Conservation (phyloP, 257 asterid genomes). For the Cinchona pubescens region DNA sequence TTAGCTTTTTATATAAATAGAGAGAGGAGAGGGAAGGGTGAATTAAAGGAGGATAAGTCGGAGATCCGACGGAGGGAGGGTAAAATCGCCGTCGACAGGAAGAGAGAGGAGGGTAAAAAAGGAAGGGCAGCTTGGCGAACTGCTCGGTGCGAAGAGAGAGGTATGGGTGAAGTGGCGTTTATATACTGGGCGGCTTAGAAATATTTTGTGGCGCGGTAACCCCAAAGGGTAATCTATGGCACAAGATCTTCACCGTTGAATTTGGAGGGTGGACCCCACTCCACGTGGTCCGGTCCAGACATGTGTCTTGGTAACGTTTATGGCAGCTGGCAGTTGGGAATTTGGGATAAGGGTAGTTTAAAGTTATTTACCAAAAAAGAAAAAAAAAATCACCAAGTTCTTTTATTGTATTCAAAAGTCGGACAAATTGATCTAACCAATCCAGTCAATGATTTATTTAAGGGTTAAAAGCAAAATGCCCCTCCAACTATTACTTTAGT, state of each 20-base stretch:
- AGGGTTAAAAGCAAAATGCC: no score
- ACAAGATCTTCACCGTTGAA: slow-evolving; percentile 34
- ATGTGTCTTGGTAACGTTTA: slow-evolving; percentile 3
- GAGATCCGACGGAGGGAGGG: slow-evolving; percentile 36
- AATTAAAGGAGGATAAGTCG: slow-evolving; percentile 29
- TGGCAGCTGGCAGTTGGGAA: neutral
- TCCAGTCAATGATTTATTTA: no score
- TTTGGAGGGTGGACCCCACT: slow-evolving; percentile 26
- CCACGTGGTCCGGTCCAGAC: slow-evolving; percentile 23
- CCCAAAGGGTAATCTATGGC: slow-evolving; percentile 18
- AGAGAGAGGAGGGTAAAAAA: slow-evolving; percentile 9
- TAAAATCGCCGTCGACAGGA: slow-evolving; percentile 40
- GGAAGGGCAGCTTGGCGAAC: slow-evolving; percentile 28
- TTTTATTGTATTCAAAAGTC: no score
- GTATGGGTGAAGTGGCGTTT: neutral
- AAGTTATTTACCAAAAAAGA: no score
- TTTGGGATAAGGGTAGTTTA: no score
- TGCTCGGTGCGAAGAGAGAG: slow-evolving; percentile 11
- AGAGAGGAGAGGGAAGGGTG: slow-evolving; percentile 54
- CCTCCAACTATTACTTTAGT: no score
- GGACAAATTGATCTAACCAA: no score
- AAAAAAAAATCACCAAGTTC: no score
- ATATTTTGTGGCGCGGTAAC: neutral
- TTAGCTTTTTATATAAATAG: slow-evolving; percentile 3
- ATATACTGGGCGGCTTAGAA: slow-evolving; percentile 3